Percentiles rank a stretch among this genome's conserved stretches.
These are phyloP conservation scores for Chionographis japonica DNA, from an alignment of 106 monocot genomes.

Conservation along the genomic window DNA sequence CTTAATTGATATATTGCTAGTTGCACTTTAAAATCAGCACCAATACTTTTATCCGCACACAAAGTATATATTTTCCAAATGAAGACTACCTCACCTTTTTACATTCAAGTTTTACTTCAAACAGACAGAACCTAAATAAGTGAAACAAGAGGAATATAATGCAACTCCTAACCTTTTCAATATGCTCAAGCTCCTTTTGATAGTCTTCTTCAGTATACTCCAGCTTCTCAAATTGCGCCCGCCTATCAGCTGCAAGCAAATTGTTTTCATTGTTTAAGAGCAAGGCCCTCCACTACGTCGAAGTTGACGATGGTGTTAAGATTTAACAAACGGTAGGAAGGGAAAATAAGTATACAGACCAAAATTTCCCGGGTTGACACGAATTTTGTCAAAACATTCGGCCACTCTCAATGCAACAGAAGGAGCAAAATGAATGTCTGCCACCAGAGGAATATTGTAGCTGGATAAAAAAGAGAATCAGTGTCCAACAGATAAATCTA, in stretches of 20 bases:
- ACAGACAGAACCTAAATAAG: too few relatives aligned
- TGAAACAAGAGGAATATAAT: too few relatives aligned
- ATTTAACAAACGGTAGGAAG: neutral
- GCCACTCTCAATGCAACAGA: constrained; percentile 92
- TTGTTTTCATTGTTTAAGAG: neutral
- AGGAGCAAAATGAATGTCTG: constrained; percentile 99
- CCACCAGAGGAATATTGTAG: constrained; percentile 96
- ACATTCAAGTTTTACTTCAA: too few relatives aligned
- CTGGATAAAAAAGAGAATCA: constrained; percentile 35
- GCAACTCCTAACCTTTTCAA: constrained; percentile 59
- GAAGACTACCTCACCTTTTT: too few relatives aligned
- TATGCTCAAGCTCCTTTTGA: constrained; percentile 96
- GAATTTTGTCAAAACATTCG: constrained; percentile 99
- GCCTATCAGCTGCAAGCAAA: constrained; percentile 75
- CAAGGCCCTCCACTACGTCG: neutral
- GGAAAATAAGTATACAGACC: constrained; percentile 34
- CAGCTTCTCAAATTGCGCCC: constrained; percentile 87
- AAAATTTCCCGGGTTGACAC: constrained; percentile 99
- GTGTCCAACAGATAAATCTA: neutral
- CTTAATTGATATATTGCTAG: too few relatives aligned
- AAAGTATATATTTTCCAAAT: too few relatives aligned
- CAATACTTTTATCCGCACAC: too few relatives aligned
- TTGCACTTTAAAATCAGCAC: too few relatives aligned
- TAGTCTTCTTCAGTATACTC: constrained; percentile 95
- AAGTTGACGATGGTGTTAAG: neutral